A percentile compares a stretch with the other conserved stretches of the same genome.
Conservation (phyloP, 2,329 filamentous ascomycete genomes). For the Hirsutella rhossiliensis region DNA sequence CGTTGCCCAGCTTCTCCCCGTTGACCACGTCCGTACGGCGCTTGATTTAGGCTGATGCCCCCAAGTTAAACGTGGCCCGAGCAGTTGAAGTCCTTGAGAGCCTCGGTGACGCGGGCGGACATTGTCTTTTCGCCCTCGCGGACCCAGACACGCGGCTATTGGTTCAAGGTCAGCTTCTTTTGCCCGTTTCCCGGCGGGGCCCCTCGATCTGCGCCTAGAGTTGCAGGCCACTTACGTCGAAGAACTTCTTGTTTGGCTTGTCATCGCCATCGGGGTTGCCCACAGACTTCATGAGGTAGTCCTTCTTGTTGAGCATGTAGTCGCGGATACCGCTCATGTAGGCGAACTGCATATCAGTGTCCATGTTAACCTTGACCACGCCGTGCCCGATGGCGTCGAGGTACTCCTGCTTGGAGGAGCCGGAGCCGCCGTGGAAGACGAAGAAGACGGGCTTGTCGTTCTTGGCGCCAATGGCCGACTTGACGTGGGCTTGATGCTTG, state of each 20-base stretch:
- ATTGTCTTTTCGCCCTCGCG: slow-evolving; percentile 97
- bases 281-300: slow-evolving; percentile 76
- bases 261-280: slow-evolving; percentile 92
- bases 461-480: slow-evolving; percentile 59
- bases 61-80: slow-evolving; percentile 19
- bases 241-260: slow-evolving; percentile 99
- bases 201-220: background rate
- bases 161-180: background rate
- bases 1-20: too few species aligned
- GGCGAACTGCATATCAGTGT: slow-evolving; percentile 94
- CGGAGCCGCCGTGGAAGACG: slow-evolving; percentile 97
- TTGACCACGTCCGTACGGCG: too few species aligned
- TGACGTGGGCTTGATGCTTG: slow-evolving; percentile 92
- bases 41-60: too few species aligned
- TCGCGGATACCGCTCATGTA: slow-evolving; percentile 90
- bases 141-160: slow-evolving; percentile 80
- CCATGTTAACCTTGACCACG: slow-evolving; percentile 98
- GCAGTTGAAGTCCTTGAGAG: slow-evolving; percentile 80
- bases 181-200: background rate
- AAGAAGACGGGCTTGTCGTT: slow-evolving; percentile 94
- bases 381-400: slow-evolving; percentile 78
- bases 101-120: slow-evolving; percentile 66
- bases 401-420: slow-evolving; percentile 85
- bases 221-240: slow-evolving; percentile 36
- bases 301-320: slow-evolving; percentile 89